A percentile compares a stretch with the other conserved stretches of the same genome.
Conservation (phyloP, 2,329 filamentous ascomycete genomes). For the Claviceps quebecensis region DNA sequence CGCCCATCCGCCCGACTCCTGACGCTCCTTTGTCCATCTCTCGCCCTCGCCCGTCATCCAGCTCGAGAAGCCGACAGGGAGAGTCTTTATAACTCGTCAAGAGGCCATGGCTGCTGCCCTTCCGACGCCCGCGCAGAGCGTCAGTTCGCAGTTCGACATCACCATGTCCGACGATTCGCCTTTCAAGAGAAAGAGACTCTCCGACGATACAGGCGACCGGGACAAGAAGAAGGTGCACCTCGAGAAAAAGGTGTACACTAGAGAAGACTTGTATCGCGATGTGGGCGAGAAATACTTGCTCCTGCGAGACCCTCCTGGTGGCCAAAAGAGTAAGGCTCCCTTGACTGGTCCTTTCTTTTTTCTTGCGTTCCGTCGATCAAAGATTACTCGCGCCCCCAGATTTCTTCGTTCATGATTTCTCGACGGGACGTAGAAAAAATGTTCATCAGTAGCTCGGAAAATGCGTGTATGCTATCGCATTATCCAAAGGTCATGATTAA, state of each 20-base stretch:
- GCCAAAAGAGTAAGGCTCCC: constrained; percentile 48
- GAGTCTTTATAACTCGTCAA: constrained; percentile 30
- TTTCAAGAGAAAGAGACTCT: constrained; percentile 47
- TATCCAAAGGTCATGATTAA: constrained; percentile 22
- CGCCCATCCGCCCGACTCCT: constrained; percentile 50
- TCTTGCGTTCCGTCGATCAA: constrained; percentile 6
- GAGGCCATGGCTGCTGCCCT: constrained; percentile 34
- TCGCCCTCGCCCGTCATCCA: constrained; percentile 39
- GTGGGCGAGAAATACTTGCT: constrained; percentile 54
- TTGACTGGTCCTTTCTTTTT: constrained; percentile 20
- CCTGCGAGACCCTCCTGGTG: constrained; percentile 25
- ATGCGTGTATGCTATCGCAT: constrained; percentile 12
- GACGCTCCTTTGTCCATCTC: constrained; percentile 47
- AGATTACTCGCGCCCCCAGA: background rate
- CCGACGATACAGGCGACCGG: constrained; percentile 41
- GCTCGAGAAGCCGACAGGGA: constrained; percentile 32
- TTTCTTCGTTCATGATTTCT: constrained; percentile 8
- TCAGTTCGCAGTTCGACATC: constrained; percentile 38
- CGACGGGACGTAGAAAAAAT: constrained; percentile 7
- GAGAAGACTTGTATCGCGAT: constrained; percentile 51
- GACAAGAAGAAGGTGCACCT: constrained; percentile 48
- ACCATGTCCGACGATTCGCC: constrained; percentile 38
- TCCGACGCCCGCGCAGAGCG: constrained; percentile 49
- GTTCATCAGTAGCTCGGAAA: background rate
- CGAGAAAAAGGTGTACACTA: constrained; percentile 46